These are phyloP conservation scores for Cavenderia fasciculata DNA, from an alignment of 78 protist species.

Conservation along the genomic window DNA sequence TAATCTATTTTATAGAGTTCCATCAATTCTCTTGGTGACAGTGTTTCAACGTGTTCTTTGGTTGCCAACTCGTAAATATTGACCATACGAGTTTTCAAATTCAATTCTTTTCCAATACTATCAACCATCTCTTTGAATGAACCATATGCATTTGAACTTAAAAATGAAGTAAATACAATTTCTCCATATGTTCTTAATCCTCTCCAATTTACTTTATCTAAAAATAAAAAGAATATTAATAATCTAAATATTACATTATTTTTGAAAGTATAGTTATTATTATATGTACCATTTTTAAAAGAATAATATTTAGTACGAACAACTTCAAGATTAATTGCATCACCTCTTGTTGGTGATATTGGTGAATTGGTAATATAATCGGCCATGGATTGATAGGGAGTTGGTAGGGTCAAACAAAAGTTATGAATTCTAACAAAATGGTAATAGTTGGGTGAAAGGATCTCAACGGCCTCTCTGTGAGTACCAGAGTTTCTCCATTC, in stretches of 20 bases:
- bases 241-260: too few relatives aligned
- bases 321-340: not conserved
- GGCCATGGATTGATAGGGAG: not conserved
- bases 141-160: not conserved
- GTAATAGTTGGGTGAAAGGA: slow-evolving; percentile 10
- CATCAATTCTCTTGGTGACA: not conserved
- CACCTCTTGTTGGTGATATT: not conserved
- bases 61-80: not conserved
- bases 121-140: not conserved
- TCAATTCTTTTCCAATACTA: not conserved
- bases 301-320: slow-evolving; percentile 15
- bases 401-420: not conserved
- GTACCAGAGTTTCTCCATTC: slow-evolving; percentile 12
- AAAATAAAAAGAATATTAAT: too few relatives aligned
- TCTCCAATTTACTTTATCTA: not conserved
- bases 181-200: slow-evolving; percentile 1
- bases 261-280: too few relatives aligned
- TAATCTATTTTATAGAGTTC: not conserved
- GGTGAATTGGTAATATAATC: too few relatives aligned
- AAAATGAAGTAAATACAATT: not conserved
- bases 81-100: not conserved
- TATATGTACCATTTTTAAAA: slow-evolving; percentile 10
- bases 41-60: not conserved
- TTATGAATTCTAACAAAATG: slow-evolving; percentile 21
- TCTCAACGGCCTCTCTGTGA: slow-evolving; percentile 8